A percentile compares a stretch with the other conserved stretches of the same genome.
These are phyloP conservation scores for Gymnopilus dilepis DNA, from an alignment of 768 basidiomycete species.

Conservation along the genomic window DNA sequence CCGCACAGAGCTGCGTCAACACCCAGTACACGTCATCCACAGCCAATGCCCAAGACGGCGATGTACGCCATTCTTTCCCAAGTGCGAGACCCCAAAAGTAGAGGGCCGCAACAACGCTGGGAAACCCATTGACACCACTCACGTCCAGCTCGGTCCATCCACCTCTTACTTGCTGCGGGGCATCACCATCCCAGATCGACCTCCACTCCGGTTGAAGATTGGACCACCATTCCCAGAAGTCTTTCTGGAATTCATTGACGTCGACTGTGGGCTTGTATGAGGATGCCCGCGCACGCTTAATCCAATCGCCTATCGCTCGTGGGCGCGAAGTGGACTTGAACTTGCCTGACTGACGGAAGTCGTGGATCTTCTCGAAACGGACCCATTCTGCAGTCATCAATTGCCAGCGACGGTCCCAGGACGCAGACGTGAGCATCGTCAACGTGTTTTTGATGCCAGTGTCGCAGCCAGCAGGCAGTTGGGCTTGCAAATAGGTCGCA, in stretches of 20 bases:
- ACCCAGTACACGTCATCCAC: neutral
- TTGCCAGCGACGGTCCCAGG: neutral
- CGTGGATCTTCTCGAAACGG: neutral
- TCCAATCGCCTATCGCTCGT: neutral
- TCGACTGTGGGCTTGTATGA: neutral
- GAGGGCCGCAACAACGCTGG: neutral
- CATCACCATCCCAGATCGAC: neutral
- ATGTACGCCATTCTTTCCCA: neutral
- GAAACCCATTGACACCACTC: neutral
- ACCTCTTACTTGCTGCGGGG: neutral
- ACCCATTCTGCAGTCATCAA: neutral
- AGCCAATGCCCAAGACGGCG: neutral
- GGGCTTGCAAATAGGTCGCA: neutral
- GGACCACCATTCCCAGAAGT: neutral
- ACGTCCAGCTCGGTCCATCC: neutral
- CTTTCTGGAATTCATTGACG: neutral
- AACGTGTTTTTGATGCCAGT: neutral
- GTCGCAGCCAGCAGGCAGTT: neutral
- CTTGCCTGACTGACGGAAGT: neutral
- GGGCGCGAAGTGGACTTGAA: neutral
- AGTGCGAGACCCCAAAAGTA: neutral
- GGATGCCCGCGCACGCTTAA: neutral
- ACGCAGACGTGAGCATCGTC: neutral
- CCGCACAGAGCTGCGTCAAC: neutral
- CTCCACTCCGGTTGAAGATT: neutral